Evolutionary conservation across 768 basidiomycete species (phyloP), one percentile per base, ranked within the genome.

Genomic region (Russula brevipes): DNA sequence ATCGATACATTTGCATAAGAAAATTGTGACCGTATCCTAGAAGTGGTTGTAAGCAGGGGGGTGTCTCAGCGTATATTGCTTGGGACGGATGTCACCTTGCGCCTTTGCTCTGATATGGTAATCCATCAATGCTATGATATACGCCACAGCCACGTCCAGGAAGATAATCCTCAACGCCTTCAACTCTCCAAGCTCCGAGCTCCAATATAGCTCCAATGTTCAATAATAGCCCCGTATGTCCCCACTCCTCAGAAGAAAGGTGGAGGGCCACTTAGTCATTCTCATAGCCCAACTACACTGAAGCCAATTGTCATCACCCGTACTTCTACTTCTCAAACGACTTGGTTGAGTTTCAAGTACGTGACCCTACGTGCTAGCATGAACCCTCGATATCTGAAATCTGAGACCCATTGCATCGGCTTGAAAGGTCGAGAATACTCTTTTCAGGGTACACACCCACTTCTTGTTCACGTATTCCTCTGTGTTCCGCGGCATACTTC

Each of bases 171-270:
- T 24, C 24, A 24, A 24, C 24, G 24, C 24, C 24, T 24, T 24
- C 24, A 24, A 24, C 24, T 24, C 24, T 24, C 1, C 24, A 24
- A 24, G 24, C 24, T 24, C 24, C 24, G 24, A 24, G 24, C 24
- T 24, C 24, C 24, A 24, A 24, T 24, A 24, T 24, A 24, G 10
- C 31, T 36, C 7, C 39, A 19, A 41, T 24, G 60, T 24, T 36
- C 11, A 38, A 51, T 35, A 19, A 38, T 16, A 54, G 14, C 24
- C 42, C 35, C 12, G 41, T 54, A 67, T 63, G 67, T 65, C n/a
- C 12, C 11, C 1, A 1, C 17, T 8, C 46, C 39, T 41, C 44
- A 6, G 6, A 31, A 38, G 31, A n/a, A 38, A 36, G 7, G 4
- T 30, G 16, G 47, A 6, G 5, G 17, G 7, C 19, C 0, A 44